These are phyloP conservation scores for Eimeria zaria DNA, from an alignment of 169 alveolate genomes.

Conservation along the genomic window DNA sequence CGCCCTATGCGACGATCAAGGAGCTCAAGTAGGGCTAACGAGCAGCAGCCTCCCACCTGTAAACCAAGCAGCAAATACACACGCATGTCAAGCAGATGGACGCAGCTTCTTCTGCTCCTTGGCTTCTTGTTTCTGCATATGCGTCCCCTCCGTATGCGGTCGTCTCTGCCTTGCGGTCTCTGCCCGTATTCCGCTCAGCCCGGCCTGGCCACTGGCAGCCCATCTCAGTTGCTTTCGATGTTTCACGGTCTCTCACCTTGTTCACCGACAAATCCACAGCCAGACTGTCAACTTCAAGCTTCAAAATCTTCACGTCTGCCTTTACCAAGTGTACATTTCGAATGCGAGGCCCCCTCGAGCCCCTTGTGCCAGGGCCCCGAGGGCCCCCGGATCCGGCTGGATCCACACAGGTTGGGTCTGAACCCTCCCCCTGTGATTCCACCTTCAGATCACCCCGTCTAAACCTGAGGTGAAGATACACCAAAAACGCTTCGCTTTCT, in stretches of 20 bases:
- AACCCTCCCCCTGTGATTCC: neutral
- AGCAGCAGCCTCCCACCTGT: conserved; percentile 87
- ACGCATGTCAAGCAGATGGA: neutral
- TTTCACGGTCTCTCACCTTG: conserved; percentile 58
- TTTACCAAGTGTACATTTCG: conserved; percentile 74
- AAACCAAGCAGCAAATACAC: neutral
- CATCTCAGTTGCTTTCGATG: neutral
- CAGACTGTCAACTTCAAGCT: conserved; percentile 76
- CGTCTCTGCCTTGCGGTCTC: neutral
- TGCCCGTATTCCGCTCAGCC: neutral
- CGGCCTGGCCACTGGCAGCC: neutral
- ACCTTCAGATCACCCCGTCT: conserved; percentile 61
- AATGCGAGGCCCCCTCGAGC: conserved; percentile 60
- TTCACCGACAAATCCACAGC: conserved; percentile 86
- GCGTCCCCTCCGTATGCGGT: neutral
- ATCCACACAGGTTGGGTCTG: neutral
- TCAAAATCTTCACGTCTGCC: conserved; percentile 85
- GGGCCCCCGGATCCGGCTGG: conserved; percentile 27
- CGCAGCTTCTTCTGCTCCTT: neutral
- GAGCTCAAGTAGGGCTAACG: conserved; percentile 82
- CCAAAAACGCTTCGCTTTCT: conserved; percentile 80
- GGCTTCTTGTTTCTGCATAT: neutral
- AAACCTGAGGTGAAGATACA: conserved; percentile 49
- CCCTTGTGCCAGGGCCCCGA: conserved; percentile 16
- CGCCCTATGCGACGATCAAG: conserved; percentile 84